Evolutionary conservation across 2,329 filamentous ascomycete species (phyloP), one percentile per base, ranked within the genome.

Genomic region (Colletotrichum siamense): DNA sequence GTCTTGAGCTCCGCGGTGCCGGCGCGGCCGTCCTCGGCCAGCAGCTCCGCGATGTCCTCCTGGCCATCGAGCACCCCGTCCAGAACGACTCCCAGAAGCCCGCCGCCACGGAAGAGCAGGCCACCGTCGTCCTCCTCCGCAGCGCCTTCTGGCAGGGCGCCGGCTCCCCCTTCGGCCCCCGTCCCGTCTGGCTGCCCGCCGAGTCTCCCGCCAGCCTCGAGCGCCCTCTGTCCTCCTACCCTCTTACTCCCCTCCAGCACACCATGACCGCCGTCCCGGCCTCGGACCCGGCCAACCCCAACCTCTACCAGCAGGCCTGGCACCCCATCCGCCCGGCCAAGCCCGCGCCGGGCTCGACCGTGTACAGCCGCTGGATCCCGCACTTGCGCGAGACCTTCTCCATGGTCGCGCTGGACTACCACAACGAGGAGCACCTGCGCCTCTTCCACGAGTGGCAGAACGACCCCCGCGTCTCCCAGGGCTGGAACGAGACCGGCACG

Each of bases 361-460:
- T 95, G 79, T 96, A 96, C 87, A 95, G 94, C 82, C 92, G 95
- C 73, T 96, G 93, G 87, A 93, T 96, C 77, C 94, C 94, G 9
- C 92, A 96, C 81, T 87, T 96, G 55, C 88, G 92, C 77, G 93
- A 96, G 87, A 94, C 91, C 78, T 96, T 96, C 83, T 95, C 93
- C 76, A 94, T 96, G 87, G 88, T 94, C n/a, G 92, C 91, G 13
- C 88, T 96, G 2, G 93, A 96, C 82, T 94, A 91, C 84, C 81
- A 88, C 36, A 87, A 95, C 80, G 81, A 86, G 2, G 88, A 91
- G 80, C 94, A 96, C 84, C 85, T 96, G 67, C 85, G 87, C 18
- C 87, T 95, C 7, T 96, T 96, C 87, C 92, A 96, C 84, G 89
- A 88, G 73, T 96, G 95, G 95, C 94, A 96, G 85, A 96, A 96